Conservation (phyloP, 1,139 yeast genomes). For the Kodamaea arcana region DNA sequence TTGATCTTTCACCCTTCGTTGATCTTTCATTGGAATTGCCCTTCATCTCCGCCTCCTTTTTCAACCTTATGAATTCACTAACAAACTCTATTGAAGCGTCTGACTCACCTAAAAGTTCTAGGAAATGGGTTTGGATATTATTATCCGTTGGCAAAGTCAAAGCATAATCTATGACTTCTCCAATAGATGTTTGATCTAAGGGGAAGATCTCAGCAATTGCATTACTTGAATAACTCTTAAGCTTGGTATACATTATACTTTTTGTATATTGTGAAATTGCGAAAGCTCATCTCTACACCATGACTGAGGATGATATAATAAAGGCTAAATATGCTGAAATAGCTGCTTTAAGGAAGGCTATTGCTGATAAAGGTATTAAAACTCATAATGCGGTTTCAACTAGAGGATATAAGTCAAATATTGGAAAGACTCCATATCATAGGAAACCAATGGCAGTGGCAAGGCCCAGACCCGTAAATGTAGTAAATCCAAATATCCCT, state of each 20-base stretch:
- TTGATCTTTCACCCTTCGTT: slow-evolving; percentile 1
- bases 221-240: slow-evolving; percentile 28
- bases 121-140: slow-evolving; percentile 45
- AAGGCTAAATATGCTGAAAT: slow-evolving; percentile 32
- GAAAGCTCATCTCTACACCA: slow-evolving; percentile 1
- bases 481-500: no score
- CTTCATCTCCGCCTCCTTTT: slow-evolving; percentile 17
- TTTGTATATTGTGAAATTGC: slow-evolving; percentile 2
- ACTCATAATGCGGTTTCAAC: neutral
- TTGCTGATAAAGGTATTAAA: slow-evolving; percentile 15
- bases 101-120: slow-evolving; percentile 51
- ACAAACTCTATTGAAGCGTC: slow-evolving; percentile 41
- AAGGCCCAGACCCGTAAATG: neutral
- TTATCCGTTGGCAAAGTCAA: slow-evolving; percentile 36
- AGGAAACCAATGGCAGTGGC: neutral
- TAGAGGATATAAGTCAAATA: neutral
- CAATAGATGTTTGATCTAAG: slow-evolving; percentile 23
- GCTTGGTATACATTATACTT: slow-evolving; percentile 12
- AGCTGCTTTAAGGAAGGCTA: slow-evolving; percentile 28
- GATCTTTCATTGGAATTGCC: slow-evolving; percentile 4
- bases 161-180: slow-evolving; percentile 47
- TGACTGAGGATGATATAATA: slow-evolving; percentile 15
- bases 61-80: slow-evolving; percentile 23
- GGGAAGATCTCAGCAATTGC: slow-evolving; percentile 44
- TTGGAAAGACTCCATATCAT: neutral